phyloP scores from a whole-genome alignment of 73 alveolate species.

The Tetrahymena elliotti region DNA sequence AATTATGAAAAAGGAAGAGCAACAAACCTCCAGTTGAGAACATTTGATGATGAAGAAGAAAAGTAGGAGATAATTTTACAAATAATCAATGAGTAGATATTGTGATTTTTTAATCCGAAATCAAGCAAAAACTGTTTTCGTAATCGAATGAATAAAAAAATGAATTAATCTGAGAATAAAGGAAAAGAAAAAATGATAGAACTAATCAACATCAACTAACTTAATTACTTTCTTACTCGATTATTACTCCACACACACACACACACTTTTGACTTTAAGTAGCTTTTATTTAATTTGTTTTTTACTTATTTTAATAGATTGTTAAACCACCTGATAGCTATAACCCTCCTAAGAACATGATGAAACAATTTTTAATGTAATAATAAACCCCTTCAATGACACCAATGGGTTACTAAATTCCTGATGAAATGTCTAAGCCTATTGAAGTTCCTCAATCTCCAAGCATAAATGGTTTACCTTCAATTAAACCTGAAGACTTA shows the following conservation, averaged over 20 bases:
- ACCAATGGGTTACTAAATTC: conserved; percentile 30
- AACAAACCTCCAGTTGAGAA: neutral
- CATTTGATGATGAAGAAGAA: neutral
- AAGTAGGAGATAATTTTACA: neutral
- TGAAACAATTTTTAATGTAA: neutral
- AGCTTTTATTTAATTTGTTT: neutral
- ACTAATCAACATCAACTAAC: neutral
- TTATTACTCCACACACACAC: neutral
- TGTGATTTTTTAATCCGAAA: too few species aligned
- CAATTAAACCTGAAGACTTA: conserved; percentile 68
- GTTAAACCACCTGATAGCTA: conserved; percentile 31
- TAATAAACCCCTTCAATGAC: neutral
- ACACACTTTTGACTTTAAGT: neutral
- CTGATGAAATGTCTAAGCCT: conserved; percentile 30
- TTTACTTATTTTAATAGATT: neutral
- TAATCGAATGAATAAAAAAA: too few species aligned
- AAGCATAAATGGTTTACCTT: conserved; percentile 34
- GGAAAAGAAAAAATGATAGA: neutral
- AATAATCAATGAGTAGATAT: neutral
- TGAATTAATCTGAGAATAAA: too few species aligned
- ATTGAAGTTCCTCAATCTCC: conserved; percentile 40
- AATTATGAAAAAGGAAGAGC: neutral
- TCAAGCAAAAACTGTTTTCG: too few species aligned
- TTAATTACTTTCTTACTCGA: neutral
- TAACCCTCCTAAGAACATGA: conserved; percentile 24